A percentile compares a stretch with the other conserved stretches of the same genome.
Evolutionary conservation across 176 grass and related monocot genomes (phyloP).

Genomic region (Raddia guianensis): DNA sequence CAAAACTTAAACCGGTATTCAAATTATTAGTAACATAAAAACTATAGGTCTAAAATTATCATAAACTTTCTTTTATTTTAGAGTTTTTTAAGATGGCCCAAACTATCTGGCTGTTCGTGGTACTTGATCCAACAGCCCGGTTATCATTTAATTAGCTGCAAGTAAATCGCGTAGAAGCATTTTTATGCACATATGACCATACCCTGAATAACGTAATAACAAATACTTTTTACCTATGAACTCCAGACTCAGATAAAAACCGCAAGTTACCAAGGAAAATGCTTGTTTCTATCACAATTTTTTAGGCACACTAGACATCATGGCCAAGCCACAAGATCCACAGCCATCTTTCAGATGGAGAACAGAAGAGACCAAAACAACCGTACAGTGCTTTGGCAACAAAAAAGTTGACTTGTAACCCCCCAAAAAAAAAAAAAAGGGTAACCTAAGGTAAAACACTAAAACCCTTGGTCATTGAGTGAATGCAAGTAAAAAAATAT

Average conservation of each 20-base stretch:
- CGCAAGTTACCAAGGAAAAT: conserved; percentile 11
- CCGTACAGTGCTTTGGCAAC: conserved; percentile 7
- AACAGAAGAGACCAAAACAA: conserved; percentile 24
- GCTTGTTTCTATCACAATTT: background rate
- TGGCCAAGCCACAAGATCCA: background rate
- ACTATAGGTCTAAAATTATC: background rate
- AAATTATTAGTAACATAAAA: background rate
- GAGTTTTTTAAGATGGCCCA: too few relatives aligned
- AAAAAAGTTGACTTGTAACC: background rate
- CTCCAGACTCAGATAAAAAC: conserved; percentile 15
- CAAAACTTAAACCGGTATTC: conserved; percentile 5
- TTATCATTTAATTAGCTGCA: background rate
- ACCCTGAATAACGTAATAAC: background rate
- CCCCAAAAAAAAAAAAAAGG: background rate
- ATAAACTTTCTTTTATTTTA: background rate
- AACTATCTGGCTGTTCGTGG: too few relatives aligned
- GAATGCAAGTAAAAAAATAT: background rate
- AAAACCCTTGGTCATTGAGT: background rate
- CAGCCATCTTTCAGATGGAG: background rate
- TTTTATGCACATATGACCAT: background rate
- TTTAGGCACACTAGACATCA: background rate
- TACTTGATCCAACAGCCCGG: too few relatives aligned
- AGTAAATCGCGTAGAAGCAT: conserved; percentile 16
- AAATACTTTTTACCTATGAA: conserved; percentile 13
- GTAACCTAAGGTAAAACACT: too few relatives aligned